These are phyloP conservation scores for Mucor piriformis DNA, from an alignment of 371 early-diverging fungal species.

Conservation along the genomic window DNA sequence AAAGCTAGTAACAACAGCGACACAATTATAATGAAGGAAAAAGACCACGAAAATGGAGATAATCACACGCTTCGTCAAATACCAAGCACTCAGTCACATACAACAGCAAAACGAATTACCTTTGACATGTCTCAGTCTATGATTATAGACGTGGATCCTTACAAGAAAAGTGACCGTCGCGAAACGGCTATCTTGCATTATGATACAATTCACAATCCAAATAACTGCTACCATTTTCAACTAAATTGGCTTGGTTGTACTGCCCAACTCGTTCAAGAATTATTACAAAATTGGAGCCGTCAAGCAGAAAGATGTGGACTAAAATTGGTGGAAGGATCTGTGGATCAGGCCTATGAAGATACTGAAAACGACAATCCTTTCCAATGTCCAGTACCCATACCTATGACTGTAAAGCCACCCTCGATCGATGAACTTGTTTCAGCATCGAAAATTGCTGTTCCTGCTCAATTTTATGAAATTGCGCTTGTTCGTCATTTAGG, in stretches of 20 bases:
- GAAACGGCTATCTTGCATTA: slow-evolving; percentile 90
- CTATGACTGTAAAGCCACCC: slow-evolving; percentile 71
- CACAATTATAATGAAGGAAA: slow-evolving; percentile 2
- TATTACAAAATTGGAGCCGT: slow-evolving; percentile 82
- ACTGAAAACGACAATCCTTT: slow-evolving; percentile 87
- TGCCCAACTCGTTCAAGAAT: slow-evolving; percentile 86
- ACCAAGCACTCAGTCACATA: slow-evolving; percentile 15
- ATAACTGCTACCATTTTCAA: slow-evolving; percentile 90
- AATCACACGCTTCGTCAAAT: slow-evolving; percentile 14
- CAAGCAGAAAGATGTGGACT: slow-evolving; percentile 89
- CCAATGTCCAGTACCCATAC: slow-evolving; percentile 77
- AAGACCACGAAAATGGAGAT: not conserved
- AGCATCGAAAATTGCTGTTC: slow-evolving; percentile 56
- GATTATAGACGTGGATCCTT: slow-evolving; percentile 81
- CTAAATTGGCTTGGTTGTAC: slow-evolving; percentile 96
- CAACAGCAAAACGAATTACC: not conserved
- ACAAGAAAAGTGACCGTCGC: slow-evolving; percentile 70
- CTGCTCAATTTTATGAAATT: slow-evolving; percentile 76
- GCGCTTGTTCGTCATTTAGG: slow-evolving; percentile 82
- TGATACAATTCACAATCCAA: slow-evolving; percentile 88
- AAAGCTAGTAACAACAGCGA: slow-evolving; percentile 17
- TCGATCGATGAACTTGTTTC: slow-evolving; percentile 43
- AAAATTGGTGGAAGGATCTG: slow-evolving; percentile 90
- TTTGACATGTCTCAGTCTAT: slow-evolving; percentile 65
- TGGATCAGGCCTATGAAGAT: slow-evolving; percentile 74